These are phyloP conservation scores for Dothidotthia symphoricarpi DNA, from an alignment of 2,329 filamentous ascomycete genomes.

Conservation along the genomic window DNA sequence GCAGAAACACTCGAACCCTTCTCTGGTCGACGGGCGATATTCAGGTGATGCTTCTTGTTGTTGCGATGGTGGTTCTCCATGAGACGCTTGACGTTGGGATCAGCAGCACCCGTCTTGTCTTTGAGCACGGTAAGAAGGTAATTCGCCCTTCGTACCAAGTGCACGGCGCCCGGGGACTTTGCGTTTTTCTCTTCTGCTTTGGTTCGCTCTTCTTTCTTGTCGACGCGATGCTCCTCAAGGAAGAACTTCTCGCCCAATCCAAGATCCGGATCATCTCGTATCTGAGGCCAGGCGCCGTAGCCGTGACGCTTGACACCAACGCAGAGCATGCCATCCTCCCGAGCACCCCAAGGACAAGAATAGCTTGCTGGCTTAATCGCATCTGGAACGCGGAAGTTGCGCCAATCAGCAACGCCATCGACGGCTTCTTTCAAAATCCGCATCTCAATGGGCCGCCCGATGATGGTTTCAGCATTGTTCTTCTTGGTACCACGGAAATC, in stretches of 20 bases:
- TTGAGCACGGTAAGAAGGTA: constrained; percentile 94
- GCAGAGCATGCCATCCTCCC: constrained; percentile 95
- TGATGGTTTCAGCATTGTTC: constrained; percentile 90
- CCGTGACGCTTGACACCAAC: constrained; percentile 91
- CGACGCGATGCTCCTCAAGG: constrained; percentile 95
- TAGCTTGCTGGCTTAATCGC: constrained; percentile 92
- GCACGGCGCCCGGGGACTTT: constrained; percentile 94
- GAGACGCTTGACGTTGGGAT: constrained; percentile 71
- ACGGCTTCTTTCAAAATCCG: constrained; percentile 76
- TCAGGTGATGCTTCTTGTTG: constrained; percentile 70
- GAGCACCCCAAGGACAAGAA: constrained; percentile 84
- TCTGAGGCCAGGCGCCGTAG: constrained; percentile 92
- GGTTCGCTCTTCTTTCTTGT: constrained; percentile 89
- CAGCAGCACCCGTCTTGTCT: constrained; percentile 71
- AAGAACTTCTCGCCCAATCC: constrained; percentile 89
- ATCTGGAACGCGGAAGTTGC: constrained; percentile 81
- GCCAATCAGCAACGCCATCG: constrained; percentile 63
- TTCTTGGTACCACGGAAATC: constrained; percentile 92
- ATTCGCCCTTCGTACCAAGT: constrained; percentile 89
- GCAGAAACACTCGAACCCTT: constrained; percentile 62
- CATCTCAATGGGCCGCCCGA: constrained; percentile 87
- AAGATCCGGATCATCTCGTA: constrained; percentile 86
- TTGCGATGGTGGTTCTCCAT: constrained; percentile 94
- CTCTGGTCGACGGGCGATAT: constrained; percentile 59
- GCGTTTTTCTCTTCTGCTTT: constrained; percentile 69